A percentile compares a stretch with the other conserved stretches of the same genome.
These are phyloP conservation scores for Sugiyamaella lignohabitans DNA, from an alignment of 805 yeast species.

Conservation along the genomic window DNA sequence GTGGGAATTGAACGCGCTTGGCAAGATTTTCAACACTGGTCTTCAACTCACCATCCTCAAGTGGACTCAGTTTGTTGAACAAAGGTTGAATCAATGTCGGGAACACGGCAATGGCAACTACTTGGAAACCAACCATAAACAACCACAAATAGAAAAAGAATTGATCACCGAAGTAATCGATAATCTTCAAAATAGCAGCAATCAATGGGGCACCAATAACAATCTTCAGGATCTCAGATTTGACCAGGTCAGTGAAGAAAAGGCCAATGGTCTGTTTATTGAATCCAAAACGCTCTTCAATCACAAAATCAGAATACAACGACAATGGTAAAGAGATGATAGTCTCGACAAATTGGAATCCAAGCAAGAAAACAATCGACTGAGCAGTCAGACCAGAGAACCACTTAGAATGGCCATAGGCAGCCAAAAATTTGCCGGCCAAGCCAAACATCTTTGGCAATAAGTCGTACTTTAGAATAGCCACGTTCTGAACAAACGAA, in stretches of 20 bases:
- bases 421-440: conserved; percentile 35
- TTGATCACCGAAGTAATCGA: conserved; percentile 61
- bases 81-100: conserved; percentile 89
- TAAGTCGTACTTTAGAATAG: conserved; percentile 52
- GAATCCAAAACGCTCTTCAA: conserved; percentile 91
- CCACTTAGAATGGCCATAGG: conserved; percentile 31
- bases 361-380: conserved; percentile 57
- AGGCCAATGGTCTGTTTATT: conserved; percentile 71
- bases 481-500: conserved; percentile 49
- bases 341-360: conserved; percentile 44
- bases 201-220: conserved; percentile 67
- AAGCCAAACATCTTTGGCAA: conserved; percentile 58
- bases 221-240: conserved; percentile 47
- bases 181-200: conserved; percentile 71
- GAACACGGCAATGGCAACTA: conserved; percentile 64
- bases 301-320: conserved; percentile 73
- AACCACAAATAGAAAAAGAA: conserved; percentile 77
- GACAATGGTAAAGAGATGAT: conserved; percentile 42
- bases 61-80: conserved; percentile 85
- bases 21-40: conserved; percentile 77
- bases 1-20: conserved; percentile 69
- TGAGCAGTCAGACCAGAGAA: conserved; percentile 53
- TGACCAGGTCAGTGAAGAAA: conserved; percentile 69
- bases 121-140: conserved; percentile 63
- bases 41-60: conserved; percentile 85